phyloP scores from a whole-genome alignment of 257 asterid genomes.

The Scutellaria barbata region DNA sequence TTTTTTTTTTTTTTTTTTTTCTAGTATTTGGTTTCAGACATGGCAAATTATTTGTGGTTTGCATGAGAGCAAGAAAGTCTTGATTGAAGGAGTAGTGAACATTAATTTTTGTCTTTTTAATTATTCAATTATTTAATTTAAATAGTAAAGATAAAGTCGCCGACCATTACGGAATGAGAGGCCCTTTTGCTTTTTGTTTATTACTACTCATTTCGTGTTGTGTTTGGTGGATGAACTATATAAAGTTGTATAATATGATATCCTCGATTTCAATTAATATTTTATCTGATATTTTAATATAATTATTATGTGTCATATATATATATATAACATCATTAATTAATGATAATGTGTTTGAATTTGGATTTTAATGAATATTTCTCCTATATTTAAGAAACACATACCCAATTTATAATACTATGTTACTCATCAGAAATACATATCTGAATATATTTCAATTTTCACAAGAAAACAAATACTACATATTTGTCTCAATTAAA shows the following conservation, averaged over 20 bases:
- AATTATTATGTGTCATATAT: no score
- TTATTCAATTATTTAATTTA: neutral
- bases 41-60: conserved; percentile 36
- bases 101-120: neutral
- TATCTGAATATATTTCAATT: no score
- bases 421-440: no score
- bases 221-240: conserved; percentile 4
- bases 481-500: no score
- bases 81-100: conserved; percentile 24
- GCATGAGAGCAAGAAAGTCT: conserved; percentile 31
- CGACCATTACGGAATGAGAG: conserved; percentile 39
- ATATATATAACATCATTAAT: no score
- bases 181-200: conserved; percentile 17
- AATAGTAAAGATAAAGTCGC: conserved; percentile 33
- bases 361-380: no score
- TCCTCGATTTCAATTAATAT: neutral
- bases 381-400: no score
- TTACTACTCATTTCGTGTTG: conserved; percentile 12
- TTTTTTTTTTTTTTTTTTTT: neutral
- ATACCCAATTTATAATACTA: no score
- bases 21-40: neutral
- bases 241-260: neutral
- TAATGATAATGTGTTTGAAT: no score
- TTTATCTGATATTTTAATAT: no score
- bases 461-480: no score